phyloP scores from a whole-genome alignment of 169 alveolate species.

The Babesia ovata region DNA sequence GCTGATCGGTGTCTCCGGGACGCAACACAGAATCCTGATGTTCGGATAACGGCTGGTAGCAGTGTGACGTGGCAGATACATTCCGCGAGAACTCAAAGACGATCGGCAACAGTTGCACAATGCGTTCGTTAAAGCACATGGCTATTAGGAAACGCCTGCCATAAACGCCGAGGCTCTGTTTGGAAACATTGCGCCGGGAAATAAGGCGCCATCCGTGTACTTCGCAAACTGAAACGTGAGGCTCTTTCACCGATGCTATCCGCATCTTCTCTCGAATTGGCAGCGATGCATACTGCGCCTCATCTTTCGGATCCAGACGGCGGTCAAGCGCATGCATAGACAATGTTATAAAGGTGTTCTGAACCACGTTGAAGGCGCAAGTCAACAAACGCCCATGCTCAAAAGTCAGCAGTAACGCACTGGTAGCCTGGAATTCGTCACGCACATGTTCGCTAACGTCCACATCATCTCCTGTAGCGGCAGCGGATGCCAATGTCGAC shows the following conservation, averaged over 20 bases:
- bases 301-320: conserved; percentile 1
- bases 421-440: conserved; percentile 17
- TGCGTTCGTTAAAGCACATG: conserved; percentile 26
- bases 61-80: not conserved
- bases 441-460: not conserved
- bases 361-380: conserved; percentile 4
- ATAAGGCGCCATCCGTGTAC: conserved; percentile 10
- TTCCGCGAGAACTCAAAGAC: conserved; percentile 22
- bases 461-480: not conserved
- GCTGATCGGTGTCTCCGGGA: conserved; percentile 8
- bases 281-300: not conserved
- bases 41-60: conserved; percentile 8
- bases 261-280: conserved; percentile 27
- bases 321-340: conserved; percentile 40
- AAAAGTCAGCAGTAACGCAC: conserved; percentile 36
- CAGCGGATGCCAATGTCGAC: not conserved
- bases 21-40: conserved; percentile 2
- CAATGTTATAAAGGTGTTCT: conserved; percentile 38
- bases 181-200: not conserved
- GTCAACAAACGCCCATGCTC: conserved; percentile 18
- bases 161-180: conserved; percentile 8
- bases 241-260: not conserved
- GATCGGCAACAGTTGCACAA: conserved; percentile 5
- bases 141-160: conserved; percentile 14
- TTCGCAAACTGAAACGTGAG: conserved; percentile 10